phyloP scores from a whole-genome alignment of 2,329 filamentous ascomycete species.

The Epicoccum nigrum region DNA sequence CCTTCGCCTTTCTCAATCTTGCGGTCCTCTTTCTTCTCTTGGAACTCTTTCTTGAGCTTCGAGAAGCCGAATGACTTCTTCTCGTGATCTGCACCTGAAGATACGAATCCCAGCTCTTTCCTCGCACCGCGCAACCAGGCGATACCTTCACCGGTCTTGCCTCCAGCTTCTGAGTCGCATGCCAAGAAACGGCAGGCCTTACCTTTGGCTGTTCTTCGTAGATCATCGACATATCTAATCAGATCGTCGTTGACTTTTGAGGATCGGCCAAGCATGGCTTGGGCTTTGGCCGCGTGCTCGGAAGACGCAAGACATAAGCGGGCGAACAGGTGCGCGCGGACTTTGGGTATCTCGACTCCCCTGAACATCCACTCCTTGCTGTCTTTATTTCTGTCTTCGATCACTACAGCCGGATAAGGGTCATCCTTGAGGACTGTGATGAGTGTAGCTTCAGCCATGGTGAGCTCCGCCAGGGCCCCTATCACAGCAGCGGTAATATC shows the following conservation, averaged over 20 bases:
- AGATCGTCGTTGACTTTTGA: conserved; percentile 67
- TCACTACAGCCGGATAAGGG: conserved; percentile 82
- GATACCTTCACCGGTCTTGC: conserved; percentile 81
- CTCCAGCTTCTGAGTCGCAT: conserved; percentile 83
- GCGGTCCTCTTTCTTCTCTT: conserved; percentile 78
- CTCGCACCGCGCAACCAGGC: conserved; percentile 84
- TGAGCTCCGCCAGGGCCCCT: conserved; percentile 62
- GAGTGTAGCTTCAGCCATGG: conserved; percentile 86
- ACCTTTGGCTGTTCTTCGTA: conserved; percentile 76
- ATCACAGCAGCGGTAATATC: conserved; percentile 54
- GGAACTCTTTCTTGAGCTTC: conserved; percentile 74
- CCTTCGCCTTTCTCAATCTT: conserved; percentile 72
- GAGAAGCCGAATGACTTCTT: conserved; percentile 63
- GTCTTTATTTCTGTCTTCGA: conserved; percentile 79
- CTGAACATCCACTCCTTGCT: conserved; percentile 98
- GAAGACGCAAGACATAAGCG: conserved; percentile 85
- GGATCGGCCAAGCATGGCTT: conserved; percentile 54
- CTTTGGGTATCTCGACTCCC: conserved; percentile 83
- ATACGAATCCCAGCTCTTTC: conserved; percentile 70
- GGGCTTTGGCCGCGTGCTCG: conserved; percentile 81
- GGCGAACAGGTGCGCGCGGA: conserved; percentile 86
- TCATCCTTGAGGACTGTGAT: conserved; percentile 93
- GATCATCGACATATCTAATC: conserved; percentile 74
- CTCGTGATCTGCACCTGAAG: conserved; percentile 48
- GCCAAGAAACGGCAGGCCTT: conserved; percentile 90